These are phyloP conservation scores for Rhodosporidiobolus sp. DNA, from an alignment of 768 basidiomycete species.

Conservation along the genomic window DNA sequence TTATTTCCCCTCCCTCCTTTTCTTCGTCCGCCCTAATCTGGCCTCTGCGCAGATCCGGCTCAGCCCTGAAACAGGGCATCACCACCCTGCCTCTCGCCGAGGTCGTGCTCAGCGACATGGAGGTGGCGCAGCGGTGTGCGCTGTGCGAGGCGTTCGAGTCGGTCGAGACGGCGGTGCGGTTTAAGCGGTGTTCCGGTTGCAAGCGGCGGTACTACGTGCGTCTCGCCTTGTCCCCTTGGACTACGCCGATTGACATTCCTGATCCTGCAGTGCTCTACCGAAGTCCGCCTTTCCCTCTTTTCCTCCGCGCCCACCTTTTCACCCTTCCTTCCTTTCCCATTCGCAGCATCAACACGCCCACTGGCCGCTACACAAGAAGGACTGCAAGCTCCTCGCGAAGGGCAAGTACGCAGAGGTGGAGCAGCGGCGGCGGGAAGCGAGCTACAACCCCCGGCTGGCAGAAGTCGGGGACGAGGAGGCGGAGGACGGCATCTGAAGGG, in stretches of 20 bases:
- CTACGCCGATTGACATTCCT: background rate
- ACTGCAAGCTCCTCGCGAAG: constrained; percentile 29
- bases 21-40: no score
- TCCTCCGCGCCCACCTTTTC: background rate
- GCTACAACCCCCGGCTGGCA: background rate
- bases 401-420: constrained; percentile 26
- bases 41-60: constrained; percentile 11
- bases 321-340: background rate
- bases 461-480: no score
- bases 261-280: constrained; percentile 16
- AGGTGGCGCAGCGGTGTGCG: constrained; percentile 34
- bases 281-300: constrained; percentile 7
- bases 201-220: constrained; percentile 36
- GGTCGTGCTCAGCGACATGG: constrained; percentile 21
- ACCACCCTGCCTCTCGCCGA: constrained; percentile 35
- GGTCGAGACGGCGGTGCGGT: constrained; percentile 11
- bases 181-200: constrained; percentile 34
- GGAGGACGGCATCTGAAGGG: background rate
- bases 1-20: background rate
- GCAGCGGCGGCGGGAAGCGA: background rate
- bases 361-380: constrained; percentile 24
- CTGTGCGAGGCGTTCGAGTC: constrained; percentile 27
- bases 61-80: constrained; percentile 37
- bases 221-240: background rate
- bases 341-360: constrained; percentile 20